Percentiles rank a stretch among this genome's conserved stretches.
These are phyloP conservation scores for Podila clonocystis DNA, from an alignment of 192 early-diverging fungal genomes.

Conservation along the genomic window DNA sequence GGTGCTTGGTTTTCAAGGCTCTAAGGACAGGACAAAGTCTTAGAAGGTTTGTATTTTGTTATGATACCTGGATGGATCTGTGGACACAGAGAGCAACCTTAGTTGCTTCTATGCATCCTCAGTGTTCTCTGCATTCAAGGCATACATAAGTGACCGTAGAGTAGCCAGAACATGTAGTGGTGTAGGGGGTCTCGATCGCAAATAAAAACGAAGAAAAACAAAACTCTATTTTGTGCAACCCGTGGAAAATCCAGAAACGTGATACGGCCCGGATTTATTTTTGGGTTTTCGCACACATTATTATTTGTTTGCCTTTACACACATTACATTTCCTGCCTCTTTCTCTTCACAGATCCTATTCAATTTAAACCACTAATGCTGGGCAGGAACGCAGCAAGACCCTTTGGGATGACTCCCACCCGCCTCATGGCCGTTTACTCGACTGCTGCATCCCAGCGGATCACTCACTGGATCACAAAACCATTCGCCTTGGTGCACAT, in stretches of 20 bases:
- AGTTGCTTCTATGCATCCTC: too few relatives aligned
- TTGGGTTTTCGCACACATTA: neutral
- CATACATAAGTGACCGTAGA: too few relatives aligned
- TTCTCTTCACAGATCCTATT: neutral
- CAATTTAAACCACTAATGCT: conserved; percentile 13
- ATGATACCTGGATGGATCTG: too few relatives aligned
- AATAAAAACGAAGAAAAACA: neutral
- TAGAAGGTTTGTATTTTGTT: too few relatives aligned
- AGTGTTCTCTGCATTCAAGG: too few relatives aligned
- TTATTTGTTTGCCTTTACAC: neutral
- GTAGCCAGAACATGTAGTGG: too few relatives aligned
- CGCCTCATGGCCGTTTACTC: conserved; percentile 27
- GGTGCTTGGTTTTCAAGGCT: too few relatives aligned
- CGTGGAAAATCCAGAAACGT: neutral
- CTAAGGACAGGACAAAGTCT: too few relatives aligned
- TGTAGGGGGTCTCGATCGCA: too few relatives aligned
- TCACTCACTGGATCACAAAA: conserved; percentile 39
- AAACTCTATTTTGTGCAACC: neutral
- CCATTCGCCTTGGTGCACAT: conserved; percentile 31
- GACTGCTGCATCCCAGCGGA: conserved; percentile 33
- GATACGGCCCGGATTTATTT: neutral
- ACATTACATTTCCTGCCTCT: neutral
- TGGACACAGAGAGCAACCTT: too few relatives aligned
- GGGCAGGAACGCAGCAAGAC: conserved; percentile 39
- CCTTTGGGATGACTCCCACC: conserved; percentile 43